Percentiles rank a stretch among this genome's conserved stretches.
Conservation (phyloP, 2,329 filamentous ascomycete species). For the Leptographium flavum region DNA sequence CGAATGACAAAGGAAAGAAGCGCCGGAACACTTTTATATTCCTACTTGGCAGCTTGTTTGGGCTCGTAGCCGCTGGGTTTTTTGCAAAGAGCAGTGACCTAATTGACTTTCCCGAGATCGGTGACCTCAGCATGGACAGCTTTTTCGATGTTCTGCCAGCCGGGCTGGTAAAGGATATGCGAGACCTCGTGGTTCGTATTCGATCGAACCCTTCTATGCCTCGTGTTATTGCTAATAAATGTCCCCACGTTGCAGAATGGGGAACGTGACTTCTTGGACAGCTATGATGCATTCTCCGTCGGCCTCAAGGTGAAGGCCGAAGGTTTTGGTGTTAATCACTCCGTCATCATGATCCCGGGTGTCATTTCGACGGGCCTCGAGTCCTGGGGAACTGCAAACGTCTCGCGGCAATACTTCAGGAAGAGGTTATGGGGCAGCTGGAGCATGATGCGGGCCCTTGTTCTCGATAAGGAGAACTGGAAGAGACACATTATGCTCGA, state of each 20-base stretch:
- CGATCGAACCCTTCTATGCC: not conserved
- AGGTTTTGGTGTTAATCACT: constrained; percentile 69
- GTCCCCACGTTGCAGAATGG: constrained; percentile 43
- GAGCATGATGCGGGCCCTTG: constrained; percentile 95
- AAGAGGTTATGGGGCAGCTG: constrained; percentile 95
- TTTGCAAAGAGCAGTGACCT: constrained; percentile 83
- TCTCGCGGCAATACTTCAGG: constrained; percentile 79
- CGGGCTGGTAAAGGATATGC: constrained; percentile 72
- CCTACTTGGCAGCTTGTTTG: constrained; percentile 75
- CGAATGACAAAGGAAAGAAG: constrained; percentile 33
- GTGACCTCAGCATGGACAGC: constrained; percentile 69
- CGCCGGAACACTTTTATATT: constrained; percentile 73
- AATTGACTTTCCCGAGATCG: constrained; percentile 59
- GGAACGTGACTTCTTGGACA: constrained; percentile 68
- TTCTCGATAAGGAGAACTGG: constrained; percentile 86
- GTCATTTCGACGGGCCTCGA: constrained; percentile 96
- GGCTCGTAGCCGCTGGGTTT: constrained; percentile 75
- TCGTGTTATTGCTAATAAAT: not conserved
- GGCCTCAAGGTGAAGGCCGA: constrained; percentile 70
- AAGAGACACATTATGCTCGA: constrained; percentile 97
- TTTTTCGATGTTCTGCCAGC: constrained; percentile 79
- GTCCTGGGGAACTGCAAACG: constrained; percentile 84
- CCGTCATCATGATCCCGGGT: constrained; percentile 92
- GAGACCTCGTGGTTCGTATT: constrained; percentile 59
- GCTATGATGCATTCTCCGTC: constrained; percentile 88